phyloP scores from a whole-genome alignment of 2,329 filamentous ascomycete genomes.

The Cladophialophora exuberans region DNA sequence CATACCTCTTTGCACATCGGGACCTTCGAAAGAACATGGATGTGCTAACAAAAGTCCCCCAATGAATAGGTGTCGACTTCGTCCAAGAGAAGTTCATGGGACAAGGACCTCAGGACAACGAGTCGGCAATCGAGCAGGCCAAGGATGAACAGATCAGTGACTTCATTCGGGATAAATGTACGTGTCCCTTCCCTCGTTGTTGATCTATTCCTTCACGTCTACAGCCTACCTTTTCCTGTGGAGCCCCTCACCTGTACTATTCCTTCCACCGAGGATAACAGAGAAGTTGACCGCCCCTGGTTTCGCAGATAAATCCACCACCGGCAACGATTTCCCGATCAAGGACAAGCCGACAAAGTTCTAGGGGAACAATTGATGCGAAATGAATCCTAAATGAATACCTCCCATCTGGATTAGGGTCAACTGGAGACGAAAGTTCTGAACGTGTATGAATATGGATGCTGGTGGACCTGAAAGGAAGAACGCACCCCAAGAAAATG shows the following conservation, averaged over 20 bases:
- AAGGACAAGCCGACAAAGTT: constrained; percentile 65
- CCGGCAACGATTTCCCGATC: constrained; percentile 71
- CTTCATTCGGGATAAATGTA: constrained; percentile 63
- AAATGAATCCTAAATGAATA: no score
- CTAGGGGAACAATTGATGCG: no score
- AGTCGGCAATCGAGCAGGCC: constrained; percentile 74
- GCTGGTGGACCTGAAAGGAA: no score
- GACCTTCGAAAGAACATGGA: constrained; percentile 3
- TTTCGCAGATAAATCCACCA: constrained; percentile 64
- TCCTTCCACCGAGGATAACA: neutral
- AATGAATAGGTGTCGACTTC: constrained; percentile 67
- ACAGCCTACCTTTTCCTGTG: no score
- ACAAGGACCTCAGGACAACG: constrained; percentile 71
- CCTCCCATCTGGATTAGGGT: neutral
- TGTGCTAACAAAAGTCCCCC: neutral
- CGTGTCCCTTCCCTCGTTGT: neutral
- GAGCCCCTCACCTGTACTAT: no score
- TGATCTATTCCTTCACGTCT: no score
- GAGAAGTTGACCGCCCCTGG: neutral
- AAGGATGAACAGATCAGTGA: constrained; percentile 81
- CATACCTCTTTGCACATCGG: no score
- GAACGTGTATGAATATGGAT: no score
- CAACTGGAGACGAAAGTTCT: neutral
- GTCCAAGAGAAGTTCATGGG: constrained; percentile 76
- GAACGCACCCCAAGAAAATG: no score